Percentiles rank a stretch among this genome's conserved stretches.
Evolutionary conservation across 495 filamentous ascomycete species (phyloP).

Genomic region (Penicillium coffeae): DNA sequence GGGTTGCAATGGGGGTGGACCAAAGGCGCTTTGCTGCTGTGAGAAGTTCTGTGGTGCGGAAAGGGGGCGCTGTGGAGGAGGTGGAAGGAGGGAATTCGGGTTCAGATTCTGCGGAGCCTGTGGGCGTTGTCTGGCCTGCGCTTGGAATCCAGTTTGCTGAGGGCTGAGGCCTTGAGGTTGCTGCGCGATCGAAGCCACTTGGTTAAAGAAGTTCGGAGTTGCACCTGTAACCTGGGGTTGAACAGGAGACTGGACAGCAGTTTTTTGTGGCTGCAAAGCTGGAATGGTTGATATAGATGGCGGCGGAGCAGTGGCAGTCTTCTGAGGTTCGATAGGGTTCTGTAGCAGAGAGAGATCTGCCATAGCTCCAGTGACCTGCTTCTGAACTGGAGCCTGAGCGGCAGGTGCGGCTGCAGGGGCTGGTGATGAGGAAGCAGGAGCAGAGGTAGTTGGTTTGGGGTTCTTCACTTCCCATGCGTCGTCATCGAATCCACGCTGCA

Average conservation of each 20-base stretch:
- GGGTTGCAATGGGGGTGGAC: constrained; percentile 71
- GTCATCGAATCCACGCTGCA: constrained; percentile 77
- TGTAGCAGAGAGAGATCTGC: constrained; percentile 75
- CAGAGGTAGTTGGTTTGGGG: constrained; percentile 55
- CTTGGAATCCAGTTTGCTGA: no score
- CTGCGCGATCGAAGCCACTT: constrained; percentile 44
- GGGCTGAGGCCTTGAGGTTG: no score
- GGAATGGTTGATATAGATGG: constrained; percentile 23
- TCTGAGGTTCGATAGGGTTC: constrained; percentile 70
- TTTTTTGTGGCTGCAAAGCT: constrained; percentile 41
- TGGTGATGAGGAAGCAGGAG: constrained; percentile 26
- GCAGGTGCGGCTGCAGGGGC: constrained; percentile 36
- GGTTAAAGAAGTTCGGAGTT: constrained; percentile 48
- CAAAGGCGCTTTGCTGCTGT: constrained; percentile 69
- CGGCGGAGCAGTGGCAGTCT: constrained; percentile 39
- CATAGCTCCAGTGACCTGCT: constrained; percentile 65
- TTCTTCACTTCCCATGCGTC: constrained; percentile 97
- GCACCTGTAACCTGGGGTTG: constrained; percentile 52
- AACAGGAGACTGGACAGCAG: constrained; percentile 46
- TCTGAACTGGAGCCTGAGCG: constrained; percentile 40
- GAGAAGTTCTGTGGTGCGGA: constrained; percentile 82
- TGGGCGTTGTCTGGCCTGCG: constrained; percentile 64
- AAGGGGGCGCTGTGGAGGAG: constrained; percentile 77
- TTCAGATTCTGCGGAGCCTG: constrained; percentile 61
- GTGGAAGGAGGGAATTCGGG: constrained; percentile 67